A percentile compares a stretch with the other conserved stretches of the same genome.
These are phyloP conservation scores for Ascochyta lentis DNA, from an alignment of 2,329 filamentous ascomycete genomes.

Conservation along the genomic window DNA sequence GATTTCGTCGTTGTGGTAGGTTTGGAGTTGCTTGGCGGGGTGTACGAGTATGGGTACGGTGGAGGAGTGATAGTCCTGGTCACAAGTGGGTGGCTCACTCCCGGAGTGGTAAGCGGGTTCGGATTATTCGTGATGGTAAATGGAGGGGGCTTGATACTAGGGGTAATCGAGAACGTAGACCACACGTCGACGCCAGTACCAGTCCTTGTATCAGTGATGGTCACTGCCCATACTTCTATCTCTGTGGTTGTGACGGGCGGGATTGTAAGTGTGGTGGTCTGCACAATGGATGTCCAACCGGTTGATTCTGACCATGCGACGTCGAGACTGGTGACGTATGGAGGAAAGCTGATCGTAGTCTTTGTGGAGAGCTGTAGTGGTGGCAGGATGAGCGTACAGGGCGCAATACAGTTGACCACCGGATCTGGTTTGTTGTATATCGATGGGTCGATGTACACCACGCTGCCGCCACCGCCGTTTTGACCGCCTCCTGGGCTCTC, in stretches of 20 bases:
- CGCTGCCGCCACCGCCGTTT: neutral
- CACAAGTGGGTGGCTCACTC: no score
- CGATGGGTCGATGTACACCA: conserved; percentile 5
- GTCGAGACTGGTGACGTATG: conserved; percentile 2
- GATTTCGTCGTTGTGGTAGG: no score
- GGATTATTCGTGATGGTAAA: no score
- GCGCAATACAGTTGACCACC: conserved; percentile 4
- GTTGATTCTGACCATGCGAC: conserved; percentile 5
- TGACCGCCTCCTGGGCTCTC: neutral
- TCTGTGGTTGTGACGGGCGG: neutral
- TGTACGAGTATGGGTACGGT: no score
- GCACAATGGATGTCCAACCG: no score
- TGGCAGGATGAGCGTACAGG: conserved; percentile 13
- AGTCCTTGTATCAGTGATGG: neutral
- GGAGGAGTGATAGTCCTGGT: no score
- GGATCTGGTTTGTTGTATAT: conserved; percentile 11
- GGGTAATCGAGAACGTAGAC: no score
- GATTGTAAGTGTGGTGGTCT: neutral
- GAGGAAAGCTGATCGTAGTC: conserved; percentile 10
- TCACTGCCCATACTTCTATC: neutral
- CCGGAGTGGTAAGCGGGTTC: no score
- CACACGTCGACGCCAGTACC: no score
- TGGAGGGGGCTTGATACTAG: no score
- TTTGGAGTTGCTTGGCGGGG: no score
- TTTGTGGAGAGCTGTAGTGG: neutral